Conservation (phyloP, 805 yeast species). For the Metschnikowia vanudenii region DNA sequence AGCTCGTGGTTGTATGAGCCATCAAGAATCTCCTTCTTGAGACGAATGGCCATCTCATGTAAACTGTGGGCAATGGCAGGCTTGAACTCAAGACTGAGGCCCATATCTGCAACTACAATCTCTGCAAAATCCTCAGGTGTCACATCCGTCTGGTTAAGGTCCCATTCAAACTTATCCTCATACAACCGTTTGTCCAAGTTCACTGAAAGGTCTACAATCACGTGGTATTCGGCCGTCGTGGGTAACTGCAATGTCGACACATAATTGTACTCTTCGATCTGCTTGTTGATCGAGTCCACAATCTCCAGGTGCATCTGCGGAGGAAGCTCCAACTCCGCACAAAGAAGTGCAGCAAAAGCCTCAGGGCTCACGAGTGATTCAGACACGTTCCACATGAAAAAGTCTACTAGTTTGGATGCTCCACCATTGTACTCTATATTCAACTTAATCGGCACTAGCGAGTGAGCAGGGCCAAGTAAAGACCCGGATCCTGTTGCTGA, state of each 20-base stretch:
- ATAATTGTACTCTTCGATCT: constrained; percentile 71
- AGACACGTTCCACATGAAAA: constrained; percentile 71
- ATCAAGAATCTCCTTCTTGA: constrained; percentile 81
- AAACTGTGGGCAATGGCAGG: constrained; percentile 87
- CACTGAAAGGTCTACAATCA: constrained; percentile 75
- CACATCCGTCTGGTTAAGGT: constrained; percentile 51
- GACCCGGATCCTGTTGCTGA: neutral
- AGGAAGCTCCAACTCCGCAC: constrained; percentile 83
- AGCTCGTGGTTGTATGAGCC: constrained; percentile 43
- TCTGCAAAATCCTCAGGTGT: constrained; percentile 86
- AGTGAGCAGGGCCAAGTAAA: constrained; percentile 31
- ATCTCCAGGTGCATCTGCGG: constrained; percentile 60
- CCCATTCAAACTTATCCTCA: constrained; percentile 96
- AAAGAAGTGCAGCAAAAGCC: constrained; percentile 68
- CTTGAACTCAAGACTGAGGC: constrained; percentile 77
- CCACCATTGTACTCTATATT: constrained; percentile 58
- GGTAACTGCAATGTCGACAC: constrained; percentile 68
- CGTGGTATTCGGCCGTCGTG: constrained; percentile 56
- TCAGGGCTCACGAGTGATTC: constrained; percentile 70
- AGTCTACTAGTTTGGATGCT: constrained; percentile 52
- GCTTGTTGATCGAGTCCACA: constrained; percentile 70
- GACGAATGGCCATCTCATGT: constrained; percentile 72
- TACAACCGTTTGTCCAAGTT: constrained; percentile 78
- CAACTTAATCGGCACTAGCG: constrained; percentile 65
- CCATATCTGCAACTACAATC: constrained; percentile 79